Evolutionary conservation across 345 rosid genomes (phyloP).

Genomic region (Eucalyptus globulus): DNA sequence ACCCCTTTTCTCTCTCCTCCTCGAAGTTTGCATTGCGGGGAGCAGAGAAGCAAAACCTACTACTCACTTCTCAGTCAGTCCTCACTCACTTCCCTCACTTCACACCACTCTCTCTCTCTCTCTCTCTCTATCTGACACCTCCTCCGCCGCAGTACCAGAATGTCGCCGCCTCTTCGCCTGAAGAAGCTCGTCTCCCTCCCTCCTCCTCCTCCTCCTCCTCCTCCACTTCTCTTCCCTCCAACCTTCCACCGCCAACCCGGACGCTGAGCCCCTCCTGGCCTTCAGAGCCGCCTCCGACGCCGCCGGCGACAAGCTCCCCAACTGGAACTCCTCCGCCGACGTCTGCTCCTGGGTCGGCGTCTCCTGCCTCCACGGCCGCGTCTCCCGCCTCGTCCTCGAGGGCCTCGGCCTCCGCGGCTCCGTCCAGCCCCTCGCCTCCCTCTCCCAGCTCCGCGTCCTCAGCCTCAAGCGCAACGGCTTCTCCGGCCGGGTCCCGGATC

Average conservation of each 20-base stretch:
- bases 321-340: conserved; percentile 51
- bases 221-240: neutral
- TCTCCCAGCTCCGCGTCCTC: conserved; percentile 51
- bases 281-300: conserved; percentile 49
- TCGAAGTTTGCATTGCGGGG: neutral
- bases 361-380: conserved; percentile 43
- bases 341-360: conserved; percentile 67
- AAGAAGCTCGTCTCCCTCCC: neutral
- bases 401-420: conserved; percentile 24
- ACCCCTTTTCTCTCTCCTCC: neutral
- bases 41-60: neutral
- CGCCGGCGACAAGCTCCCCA: conserved; percentile 28
- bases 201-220: neutral
- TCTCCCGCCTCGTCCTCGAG: conserved; percentile 66
- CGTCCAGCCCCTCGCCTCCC: neutral
- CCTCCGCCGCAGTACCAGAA: neutral
- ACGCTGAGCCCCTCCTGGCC: conserved; percentile 28
- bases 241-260: conserved; percentile 26
- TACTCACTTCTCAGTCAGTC: neutral
- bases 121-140: neutral
- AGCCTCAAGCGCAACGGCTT: conserved; percentile 62
- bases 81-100: neutral
- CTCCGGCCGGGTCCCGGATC: conserved; percentile 51
- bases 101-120: neutral
- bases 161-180: neutral